Percentiles rank a stretch among this genome's conserved stretches.
phyloP scores from a whole-genome alignment of 2,329 filamentous ascomycete species.

The Colletotrichum camelliae region DNA sequence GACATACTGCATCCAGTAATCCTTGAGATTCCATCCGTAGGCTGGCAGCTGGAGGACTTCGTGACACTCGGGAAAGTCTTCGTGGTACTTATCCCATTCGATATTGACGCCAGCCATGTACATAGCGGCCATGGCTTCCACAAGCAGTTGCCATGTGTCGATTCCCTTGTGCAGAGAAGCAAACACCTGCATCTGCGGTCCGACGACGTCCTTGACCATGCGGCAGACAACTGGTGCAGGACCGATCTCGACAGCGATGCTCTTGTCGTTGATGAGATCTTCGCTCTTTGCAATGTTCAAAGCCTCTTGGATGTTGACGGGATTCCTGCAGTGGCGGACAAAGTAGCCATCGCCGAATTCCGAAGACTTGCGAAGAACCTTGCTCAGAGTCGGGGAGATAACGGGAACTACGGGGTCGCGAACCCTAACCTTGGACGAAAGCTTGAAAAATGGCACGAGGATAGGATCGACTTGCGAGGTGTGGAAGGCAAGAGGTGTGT shows the following conservation, averaged over 20 bases:
- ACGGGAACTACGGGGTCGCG: slow-evolving; percentile 58
- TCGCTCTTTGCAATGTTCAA: slow-evolving; percentile 57
- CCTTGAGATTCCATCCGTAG: slow-evolving; percentile 76
- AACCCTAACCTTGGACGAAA: slow-evolving; percentile 43
- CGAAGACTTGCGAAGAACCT: slow-evolving; percentile 52
- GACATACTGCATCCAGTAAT: slow-evolving; percentile 68
- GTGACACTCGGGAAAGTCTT: slow-evolving; percentile 45
- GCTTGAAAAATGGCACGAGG: slow-evolving; percentile 60
- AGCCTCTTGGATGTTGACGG: slow-evolving; percentile 69
- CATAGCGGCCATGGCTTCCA: slow-evolving; percentile 59
- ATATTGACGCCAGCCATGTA: slow-evolving; percentile 67
- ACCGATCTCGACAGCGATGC: slow-evolving; percentile 72
- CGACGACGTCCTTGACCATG: slow-evolving; percentile 66
- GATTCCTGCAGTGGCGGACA: slow-evolving; percentile 62
- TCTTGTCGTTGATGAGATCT: slow-evolving; percentile 63
- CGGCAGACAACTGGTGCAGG: slow-evolving; percentile 70
- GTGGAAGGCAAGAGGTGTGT: slow-evolving; percentile 59
- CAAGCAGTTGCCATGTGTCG: slow-evolving; percentile 68
- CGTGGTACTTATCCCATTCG: slow-evolving; percentile 74
- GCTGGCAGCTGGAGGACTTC: slow-evolving; percentile 67
- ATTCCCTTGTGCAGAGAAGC: slow-evolving; percentile 70
- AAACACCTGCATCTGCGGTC: slow-evolving; percentile 53
- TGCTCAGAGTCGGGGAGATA: slow-evolving; percentile 68
- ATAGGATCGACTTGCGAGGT: slow-evolving; percentile 60
- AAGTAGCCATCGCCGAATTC: slow-evolving; percentile 64